Conservation (phyloP, 805 yeast species). For the Wickerhamiella musiphila region DNA sequence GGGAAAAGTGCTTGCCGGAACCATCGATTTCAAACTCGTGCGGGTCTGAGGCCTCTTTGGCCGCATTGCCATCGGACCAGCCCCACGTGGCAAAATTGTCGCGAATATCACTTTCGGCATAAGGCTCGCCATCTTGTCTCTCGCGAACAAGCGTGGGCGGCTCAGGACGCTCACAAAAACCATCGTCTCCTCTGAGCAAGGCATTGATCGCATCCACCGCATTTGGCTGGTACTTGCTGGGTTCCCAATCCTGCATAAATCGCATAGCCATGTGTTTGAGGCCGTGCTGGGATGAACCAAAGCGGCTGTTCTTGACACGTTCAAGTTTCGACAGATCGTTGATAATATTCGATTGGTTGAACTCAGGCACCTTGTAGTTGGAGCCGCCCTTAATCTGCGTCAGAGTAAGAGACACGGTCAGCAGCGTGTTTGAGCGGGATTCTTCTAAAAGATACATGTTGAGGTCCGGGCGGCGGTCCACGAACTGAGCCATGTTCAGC, state of each 20-base stretch:
- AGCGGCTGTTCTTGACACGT: background rate
- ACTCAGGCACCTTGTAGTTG: slow-evolving; percentile 24
- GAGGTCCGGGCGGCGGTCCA: slow-evolving; percentile 36
- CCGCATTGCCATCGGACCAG: background rate
- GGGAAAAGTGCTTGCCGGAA: too few species aligned
- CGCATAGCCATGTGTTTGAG: background rate
- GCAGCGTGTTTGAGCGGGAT: slow-evolving; percentile 57
- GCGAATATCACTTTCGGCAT: slow-evolving; percentile 10
- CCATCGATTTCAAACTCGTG: too few species aligned
- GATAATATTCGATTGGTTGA: slow-evolving; percentile 11
- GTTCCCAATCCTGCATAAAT: background rate
- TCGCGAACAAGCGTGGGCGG: background rate
- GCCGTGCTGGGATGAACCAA: background rate
- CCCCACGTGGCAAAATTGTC: slow-evolving; percentile 7
- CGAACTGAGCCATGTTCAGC: slow-evolving; percentile 57
- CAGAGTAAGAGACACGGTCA: slow-evolving; percentile 33
- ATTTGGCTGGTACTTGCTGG: slow-evolving; percentile 19
- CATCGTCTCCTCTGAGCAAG: slow-evolving; percentile 54
- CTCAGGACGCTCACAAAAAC: slow-evolving; percentile 21
- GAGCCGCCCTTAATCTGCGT: slow-evolving; percentile 28
- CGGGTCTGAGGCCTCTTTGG: background rate
- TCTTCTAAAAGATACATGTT: slow-evolving; percentile 48
- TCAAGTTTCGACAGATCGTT: background rate
- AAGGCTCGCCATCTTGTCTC: slow-evolving; percentile 10
- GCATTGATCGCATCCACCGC: slow-evolving; percentile 63